These are phyloP conservation scores for Canavalia ensiformis DNA, from an alignment of 306 rosid species.

Conservation along the genomic window DNA sequence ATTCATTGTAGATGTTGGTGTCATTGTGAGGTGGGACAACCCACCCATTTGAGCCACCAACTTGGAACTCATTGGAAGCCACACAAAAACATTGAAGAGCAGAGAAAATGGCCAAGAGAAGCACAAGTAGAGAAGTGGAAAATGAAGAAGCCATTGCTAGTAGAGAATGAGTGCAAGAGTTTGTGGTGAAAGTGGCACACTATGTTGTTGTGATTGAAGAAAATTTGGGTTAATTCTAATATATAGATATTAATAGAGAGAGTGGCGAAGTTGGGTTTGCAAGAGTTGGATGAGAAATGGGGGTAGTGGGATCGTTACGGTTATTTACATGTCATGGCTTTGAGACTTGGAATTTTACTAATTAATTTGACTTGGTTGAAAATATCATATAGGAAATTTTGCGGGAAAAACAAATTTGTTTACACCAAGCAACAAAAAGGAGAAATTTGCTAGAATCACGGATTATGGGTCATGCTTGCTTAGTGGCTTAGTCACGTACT, in stretches of 20 bases:
- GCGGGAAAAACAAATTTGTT: neutral
- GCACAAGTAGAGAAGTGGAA: constrained; percentile 33
- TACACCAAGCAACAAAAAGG: neutral
- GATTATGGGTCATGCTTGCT: neutral
- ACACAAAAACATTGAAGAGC: constrained; percentile 38
- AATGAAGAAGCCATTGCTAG: constrained; percentile 45
- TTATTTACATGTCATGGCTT: constrained; percentile 20
- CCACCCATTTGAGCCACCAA: constrained; percentile 82
- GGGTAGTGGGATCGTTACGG: constrained; percentile 42
- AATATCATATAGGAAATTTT: neutral
- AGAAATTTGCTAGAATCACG: neutral
- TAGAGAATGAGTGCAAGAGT: neutral
- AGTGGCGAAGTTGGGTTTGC: constrained; percentile 46
- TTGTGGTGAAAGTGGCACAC: neutral
- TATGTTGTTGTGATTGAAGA: neutral
- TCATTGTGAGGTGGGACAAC: constrained; percentile 74
- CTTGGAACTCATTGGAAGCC: constrained; percentile 71
- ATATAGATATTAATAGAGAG: constrained; percentile 30
- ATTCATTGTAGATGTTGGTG: constrained; percentile 68
- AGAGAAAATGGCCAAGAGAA: constrained; percentile 46
- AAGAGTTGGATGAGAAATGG: constrained; percentile 42
- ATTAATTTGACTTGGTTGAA: constrained; percentile 24
- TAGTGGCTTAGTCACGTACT: too few relatives aligned
- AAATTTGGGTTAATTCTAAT: constrained; percentile 15
- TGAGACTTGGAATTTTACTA: neutral